A percentile compares a stretch with the other conserved stretches of the same genome.
Evolutionary conservation across 2,329 filamentous ascomycete species (phyloP).

Genomic region (Sclerotinia glacialis): DNA sequence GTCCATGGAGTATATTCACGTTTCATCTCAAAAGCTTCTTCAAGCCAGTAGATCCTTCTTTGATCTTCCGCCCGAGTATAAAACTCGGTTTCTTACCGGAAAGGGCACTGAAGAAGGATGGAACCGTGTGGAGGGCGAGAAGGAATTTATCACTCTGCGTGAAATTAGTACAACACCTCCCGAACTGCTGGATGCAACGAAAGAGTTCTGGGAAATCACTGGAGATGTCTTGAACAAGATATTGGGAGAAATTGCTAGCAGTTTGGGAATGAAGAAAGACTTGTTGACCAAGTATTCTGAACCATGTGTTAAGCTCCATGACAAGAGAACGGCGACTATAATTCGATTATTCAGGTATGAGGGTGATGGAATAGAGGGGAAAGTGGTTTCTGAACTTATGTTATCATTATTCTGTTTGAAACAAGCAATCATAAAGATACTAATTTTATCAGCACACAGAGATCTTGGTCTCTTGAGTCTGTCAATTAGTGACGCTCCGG

Average conservation of each 20-base stretch:
- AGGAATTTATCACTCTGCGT: slow-evolving; percentile 35
- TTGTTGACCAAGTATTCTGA: slow-evolving; percentile 31
- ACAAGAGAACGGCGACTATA: slow-evolving; percentile 31
- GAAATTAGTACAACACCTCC: slow-evolving; percentile 26
- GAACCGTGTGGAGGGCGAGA: slow-evolving; percentile 33
- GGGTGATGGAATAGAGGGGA: slow-evolving; percentile 19
- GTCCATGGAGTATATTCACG: slow-evolving; percentile 24
- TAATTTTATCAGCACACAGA: slow-evolving; percentile 27
- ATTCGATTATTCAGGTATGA: slow-evolving; percentile 36
- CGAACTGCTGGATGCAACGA: slow-evolving; percentile 27
- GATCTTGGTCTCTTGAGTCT: slow-evolving; percentile 35
- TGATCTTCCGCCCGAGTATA: slow-evolving; percentile 28
- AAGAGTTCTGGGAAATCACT: slow-evolving; percentile 29
- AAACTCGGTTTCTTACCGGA: slow-evolving; percentile 28
- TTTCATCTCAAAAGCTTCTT: slow-evolving; percentile 28
- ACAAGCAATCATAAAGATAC: not conserved
- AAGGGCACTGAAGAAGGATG: slow-evolving; percentile 34
- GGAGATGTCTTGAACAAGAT: slow-evolving; percentile 28
- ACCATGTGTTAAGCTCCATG: slow-evolving; percentile 26
- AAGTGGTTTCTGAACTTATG: slow-evolving; percentile 34
- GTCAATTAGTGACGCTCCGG: slow-evolving; percentile 34
- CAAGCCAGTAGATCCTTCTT: slow-evolving; percentile 32
- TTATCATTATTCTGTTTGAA: not conserved
- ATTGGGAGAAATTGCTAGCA: slow-evolving; percentile 29
- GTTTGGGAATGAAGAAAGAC: slow-evolving; percentile 30